Evolutionary conservation across 371 early-diverging fungal species (phyloP), one percentile per base, ranked within the genome.

Genomic region (Haplosporangium sp.): DNA sequence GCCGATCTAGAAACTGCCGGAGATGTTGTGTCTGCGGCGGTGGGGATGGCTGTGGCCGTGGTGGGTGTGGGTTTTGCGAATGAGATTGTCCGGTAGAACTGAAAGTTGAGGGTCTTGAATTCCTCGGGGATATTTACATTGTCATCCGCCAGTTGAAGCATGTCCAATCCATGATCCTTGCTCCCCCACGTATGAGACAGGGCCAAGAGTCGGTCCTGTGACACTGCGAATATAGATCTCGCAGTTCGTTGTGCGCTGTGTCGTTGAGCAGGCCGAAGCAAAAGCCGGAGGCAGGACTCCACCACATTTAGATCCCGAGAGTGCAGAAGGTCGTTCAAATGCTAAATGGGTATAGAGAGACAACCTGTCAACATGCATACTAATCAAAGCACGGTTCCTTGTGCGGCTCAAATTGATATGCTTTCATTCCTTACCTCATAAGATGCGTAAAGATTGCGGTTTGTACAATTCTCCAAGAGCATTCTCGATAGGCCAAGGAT

Each of bases 401-500:
- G 1, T 29, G 29, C 29, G 29, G 29, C 29, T 11, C 23, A 40
- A 56, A 29, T 48, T 20, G 10, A 5, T 14, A 29, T 29, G 29
- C 29, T 29, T 46, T 50, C 18, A 7, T 41, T 20, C 38, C 74
- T 65, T 84, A 95, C 96, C 87, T 98, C 98, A 53, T 92, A 94
- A 12, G 97, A 97, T 53, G 90, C 92, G 77, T 96, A 99, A 23
- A 98, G 85, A 64, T 93, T 95, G 67, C 98, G 88, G 75, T 97
- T 98, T 42, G 97, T 95, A 79, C 97, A 96, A 73, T 94, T 95
- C 68, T 99, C 99, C 83, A 96, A 91, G 56, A 99, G 82, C 20
- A 89, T 81, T 42, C 90, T 84, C 16, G 96, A 91, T 51, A 98
- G 89, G 41, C 86, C 77, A 59, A 97, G 74, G 23, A 97, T 88